Evolutionary conservation across 805 yeast genomes (phyloP).

Genomic region (Wickerhamiella domercqiae): DNA sequence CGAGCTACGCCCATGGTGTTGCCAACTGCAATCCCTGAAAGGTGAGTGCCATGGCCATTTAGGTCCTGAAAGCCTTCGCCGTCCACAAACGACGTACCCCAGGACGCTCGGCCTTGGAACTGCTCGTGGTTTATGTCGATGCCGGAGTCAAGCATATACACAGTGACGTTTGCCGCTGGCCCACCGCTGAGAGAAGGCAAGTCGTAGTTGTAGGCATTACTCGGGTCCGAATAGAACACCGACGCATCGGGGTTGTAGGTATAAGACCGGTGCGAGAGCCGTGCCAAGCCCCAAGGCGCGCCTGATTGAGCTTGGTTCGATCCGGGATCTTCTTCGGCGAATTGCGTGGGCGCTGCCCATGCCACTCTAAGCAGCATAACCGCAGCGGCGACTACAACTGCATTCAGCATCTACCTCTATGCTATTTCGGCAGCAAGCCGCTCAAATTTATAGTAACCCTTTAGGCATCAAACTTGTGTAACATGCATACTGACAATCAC

Average conservation of each 20-base stretch:
- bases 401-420: too few species aligned
- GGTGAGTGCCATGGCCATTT: conserved; percentile 91
- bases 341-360: too few species aligned
- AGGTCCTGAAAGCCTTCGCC: conserved; percentile 61
- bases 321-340: too few species aligned
- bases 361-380: too few species aligned
- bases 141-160: conserved; percentile 87
- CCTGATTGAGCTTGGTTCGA: conserved; percentile 38
- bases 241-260: conserved; percentile 32
- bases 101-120: conserved; percentile 67
- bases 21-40: conserved; percentile 91
- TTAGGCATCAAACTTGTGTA: neutral
- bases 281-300: conserved; percentile 90
- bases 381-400: too few species aligned
- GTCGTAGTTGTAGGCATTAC: conserved; percentile 46
- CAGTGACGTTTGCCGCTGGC: conserved; percentile 14
- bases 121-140: conserved; percentile 59
- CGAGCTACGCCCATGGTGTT: conserved; percentile 72
- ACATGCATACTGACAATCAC: neutral
- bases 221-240: conserved; percentile 44
- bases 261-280: conserved; percentile 65
- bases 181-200: neutral
- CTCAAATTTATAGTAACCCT: too few species aligned
- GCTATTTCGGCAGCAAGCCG: too few species aligned
- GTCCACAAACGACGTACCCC: conserved; percentile 72